These are phyloP conservation scores for Scedosporium apiospermum DNA, from an alignment of 2,329 filamentous ascomycete genomes.

Conservation along the genomic window DNA sequence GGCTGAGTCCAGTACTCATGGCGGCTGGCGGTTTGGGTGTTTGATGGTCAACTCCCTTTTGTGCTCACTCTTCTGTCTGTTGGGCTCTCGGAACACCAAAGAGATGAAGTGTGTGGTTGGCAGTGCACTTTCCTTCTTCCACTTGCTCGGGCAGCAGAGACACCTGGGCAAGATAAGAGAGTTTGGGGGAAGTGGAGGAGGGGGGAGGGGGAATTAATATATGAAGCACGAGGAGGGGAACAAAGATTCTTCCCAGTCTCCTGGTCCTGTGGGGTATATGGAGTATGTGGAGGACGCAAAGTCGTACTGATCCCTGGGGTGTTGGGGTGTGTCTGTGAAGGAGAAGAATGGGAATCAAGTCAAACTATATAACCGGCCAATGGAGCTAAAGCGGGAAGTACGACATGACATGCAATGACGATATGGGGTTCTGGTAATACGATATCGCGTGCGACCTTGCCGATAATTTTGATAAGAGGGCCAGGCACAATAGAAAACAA, in stretches of 20 bases:
- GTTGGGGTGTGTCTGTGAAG: neutral
- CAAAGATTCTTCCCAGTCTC: neutral
- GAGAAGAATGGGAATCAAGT: neutral
- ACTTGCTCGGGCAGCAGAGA: too few relatives aligned
- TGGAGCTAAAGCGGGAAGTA: neutral
- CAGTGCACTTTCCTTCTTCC: too few relatives aligned
- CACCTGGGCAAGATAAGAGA: neutral
- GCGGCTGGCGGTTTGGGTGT: neutral
- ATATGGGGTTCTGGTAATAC: neutral
- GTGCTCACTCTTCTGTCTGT: too few relatives aligned
- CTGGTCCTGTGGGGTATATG: neutral
- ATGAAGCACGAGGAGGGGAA: neutral
- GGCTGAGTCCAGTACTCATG: constrained; percentile 12
- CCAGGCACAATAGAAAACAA: neutral
- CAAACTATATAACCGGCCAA: constrained; percentile 2
- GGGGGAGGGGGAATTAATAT: neutral
- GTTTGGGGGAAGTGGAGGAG: neutral
- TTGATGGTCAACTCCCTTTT: neutral
- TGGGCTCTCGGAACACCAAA: too few relatives aligned
- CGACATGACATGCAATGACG: neutral
- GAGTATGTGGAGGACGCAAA: neutral
- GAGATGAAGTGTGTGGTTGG: too few relatives aligned
- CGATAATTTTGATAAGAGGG: neutral
- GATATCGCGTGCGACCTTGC: neutral
- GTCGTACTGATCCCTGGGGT: neutral